A percentile compares a stretch with the other conserved stretches of the same genome.
phyloP scores from a whole-genome alignment of 192 early-diverging fungal species.

The Podila minutissima region DNA sequence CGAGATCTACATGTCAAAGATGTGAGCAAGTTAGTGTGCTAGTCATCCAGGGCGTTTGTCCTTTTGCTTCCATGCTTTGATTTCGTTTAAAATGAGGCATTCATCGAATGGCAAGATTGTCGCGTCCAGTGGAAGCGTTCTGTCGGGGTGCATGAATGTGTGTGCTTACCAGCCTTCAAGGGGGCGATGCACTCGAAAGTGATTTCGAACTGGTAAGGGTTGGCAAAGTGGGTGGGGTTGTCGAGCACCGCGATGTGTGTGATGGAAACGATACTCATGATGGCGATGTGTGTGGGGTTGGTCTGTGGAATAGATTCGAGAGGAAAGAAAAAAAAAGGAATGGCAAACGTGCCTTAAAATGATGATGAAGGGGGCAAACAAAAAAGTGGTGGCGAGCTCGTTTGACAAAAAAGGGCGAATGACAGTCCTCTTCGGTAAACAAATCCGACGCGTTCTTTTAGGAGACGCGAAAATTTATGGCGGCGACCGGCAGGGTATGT shows the following conservation, averaged over 20 bases:
- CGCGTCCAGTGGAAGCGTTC: not conserved
- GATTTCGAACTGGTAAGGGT: slow-evolving; percentile 92
- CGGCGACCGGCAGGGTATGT: no score
- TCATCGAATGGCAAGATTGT: no score
- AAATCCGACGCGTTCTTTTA: no score
- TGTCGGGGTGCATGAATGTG: not conserved
- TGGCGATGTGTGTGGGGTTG: not conserved
- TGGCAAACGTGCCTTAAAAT: not conserved
- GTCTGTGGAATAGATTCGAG: not conserved
- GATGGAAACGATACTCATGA: slow-evolving; percentile 86
- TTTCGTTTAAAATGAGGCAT: no score
- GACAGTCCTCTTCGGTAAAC: no score
- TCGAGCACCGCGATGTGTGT: slow-evolving; percentile 86
- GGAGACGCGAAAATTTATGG: no score
- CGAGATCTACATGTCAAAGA: slow-evolving; percentile 75
- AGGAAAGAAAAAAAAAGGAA: not conserved
- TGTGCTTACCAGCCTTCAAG: slow-evolving; percentile 81
- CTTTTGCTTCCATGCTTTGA: no score
- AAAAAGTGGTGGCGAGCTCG: slow-evolving; percentile 1
- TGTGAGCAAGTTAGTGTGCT: not conserved
- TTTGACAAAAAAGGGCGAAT: not conserved
- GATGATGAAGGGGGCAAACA: not conserved
- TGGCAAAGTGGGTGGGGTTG: slow-evolving; percentile 85
- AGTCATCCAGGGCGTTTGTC: not conserved
- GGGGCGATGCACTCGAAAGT: slow-evolving; percentile 95